These are phyloP conservation scores for Fomitopsis serialis DNA, from an alignment of 768 basidiomycete genomes.

Conservation along the genomic window DNA sequence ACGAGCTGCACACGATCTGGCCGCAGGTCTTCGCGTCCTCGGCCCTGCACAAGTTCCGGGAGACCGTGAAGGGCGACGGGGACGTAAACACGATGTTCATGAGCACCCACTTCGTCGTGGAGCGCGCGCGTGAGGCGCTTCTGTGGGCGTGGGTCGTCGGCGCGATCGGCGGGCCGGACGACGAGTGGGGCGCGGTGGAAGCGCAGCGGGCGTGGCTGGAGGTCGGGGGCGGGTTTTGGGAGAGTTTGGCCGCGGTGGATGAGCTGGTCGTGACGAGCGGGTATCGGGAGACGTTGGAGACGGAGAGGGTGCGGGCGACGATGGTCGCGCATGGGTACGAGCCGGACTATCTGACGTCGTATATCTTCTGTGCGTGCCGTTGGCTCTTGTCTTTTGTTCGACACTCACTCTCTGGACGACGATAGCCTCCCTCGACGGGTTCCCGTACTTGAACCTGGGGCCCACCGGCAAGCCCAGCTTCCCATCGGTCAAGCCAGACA, in stretches of 20 bases:
- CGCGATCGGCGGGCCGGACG: constrained; percentile 20
- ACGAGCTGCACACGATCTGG: constrained; percentile 29
- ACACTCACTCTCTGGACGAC: neutral
- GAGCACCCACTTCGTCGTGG: constrained; percentile 26
- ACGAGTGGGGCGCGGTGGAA: constrained; percentile 13
- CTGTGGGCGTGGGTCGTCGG: constrained; percentile 33
- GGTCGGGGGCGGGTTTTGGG: constrained; percentile 20
- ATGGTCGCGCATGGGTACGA: constrained; percentile 12
- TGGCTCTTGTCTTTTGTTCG: neutral
- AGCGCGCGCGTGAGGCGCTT: constrained; percentile 30
- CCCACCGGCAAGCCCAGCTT: constrained; percentile 8
- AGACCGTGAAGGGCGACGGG: constrained; percentile 21
- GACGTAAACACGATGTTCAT: constrained; percentile 30
- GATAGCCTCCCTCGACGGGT: constrained; percentile 27
- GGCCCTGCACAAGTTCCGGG: constrained; percentile 27
- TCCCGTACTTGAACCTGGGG: constrained; percentile 22
- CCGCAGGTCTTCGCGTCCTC: constrained; percentile 23
- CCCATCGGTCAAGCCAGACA: constrained; percentile 9
- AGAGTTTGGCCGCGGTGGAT: constrained; percentile 1
- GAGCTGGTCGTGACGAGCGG: constrained; percentile 12
- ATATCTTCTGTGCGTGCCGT: constrained; percentile 17
- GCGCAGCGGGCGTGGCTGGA: constrained; percentile 25
- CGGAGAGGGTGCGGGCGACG: constrained; percentile 10
- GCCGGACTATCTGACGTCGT: constrained; percentile 10
- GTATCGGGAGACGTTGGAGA: constrained; percentile 14